Evolutionary conservation across 1,284 basidiomycete species (phyloP), one percentile per base, ranked within the genome.

Genomic region (Ganoderma sp.): DNA sequence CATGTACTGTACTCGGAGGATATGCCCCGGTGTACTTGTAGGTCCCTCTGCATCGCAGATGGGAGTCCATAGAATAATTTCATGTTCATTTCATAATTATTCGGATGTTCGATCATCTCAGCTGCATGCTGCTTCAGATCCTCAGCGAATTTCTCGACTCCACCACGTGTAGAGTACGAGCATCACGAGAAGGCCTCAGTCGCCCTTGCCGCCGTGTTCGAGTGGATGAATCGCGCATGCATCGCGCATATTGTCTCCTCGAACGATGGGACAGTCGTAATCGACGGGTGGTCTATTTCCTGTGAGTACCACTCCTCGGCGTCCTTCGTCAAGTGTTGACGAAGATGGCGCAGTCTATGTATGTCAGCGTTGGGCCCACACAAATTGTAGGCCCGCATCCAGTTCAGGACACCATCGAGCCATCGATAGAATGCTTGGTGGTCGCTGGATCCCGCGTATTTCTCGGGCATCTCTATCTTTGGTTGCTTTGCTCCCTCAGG

Each of bases 181-280:
- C 60, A 62, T 2, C 22, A 9, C 10, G 39, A 41, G 19, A 64
- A 67, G 1, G 60, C 57, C 10, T 41, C 25, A 2, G 66, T 64
- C 2, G 66, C 66, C 37, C 39, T 41, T 5, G 61, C 62, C 1
- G 43, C 66, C 1, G 61, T 63, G 37, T 41, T 67, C 7, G 62
- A 60, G 41, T 67, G 66, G 2, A 67, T 39, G 28, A 67, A 67
- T 7, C 50, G 41, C 1, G 39, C 14, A 17, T 67, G 66, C 62
- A 67, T 34, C 14, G 37, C 56, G 42, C 66, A 67, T 0, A 66
- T 62, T 22, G 43, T 34, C 9, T 66, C 65, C 37, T 62, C 54
- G 25, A 66, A 66, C 19, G 45, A 41, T 2, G 45, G 58, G 14
- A 5, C 5, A 15, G 14, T 22, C 1, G 17, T 37, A 12, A 41